phyloP scores from a whole-genome alignment of 371 early-diverging fungal species.

The Mortierella polycephala region DNA sequence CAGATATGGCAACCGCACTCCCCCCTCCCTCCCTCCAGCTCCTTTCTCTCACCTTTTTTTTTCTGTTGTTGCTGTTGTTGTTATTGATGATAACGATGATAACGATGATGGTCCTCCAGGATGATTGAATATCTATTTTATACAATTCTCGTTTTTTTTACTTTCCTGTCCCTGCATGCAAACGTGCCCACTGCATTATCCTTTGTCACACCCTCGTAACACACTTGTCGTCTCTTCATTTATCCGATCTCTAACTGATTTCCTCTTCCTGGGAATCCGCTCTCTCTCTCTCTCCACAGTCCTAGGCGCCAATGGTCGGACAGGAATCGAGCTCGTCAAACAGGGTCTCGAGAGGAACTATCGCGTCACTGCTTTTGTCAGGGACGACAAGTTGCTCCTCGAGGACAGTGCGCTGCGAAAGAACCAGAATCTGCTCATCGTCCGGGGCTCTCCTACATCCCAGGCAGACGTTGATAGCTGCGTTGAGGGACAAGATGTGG shows the following conservation, averaged over 20 bases:
- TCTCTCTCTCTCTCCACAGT: conserved; percentile 22
- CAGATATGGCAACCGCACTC: no score
- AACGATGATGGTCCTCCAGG: no score
- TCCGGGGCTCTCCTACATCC: conserved; percentile 43
- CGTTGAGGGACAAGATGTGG: conserved; percentile 50
- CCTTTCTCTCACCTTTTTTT: neutral
- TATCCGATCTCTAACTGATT: no score
- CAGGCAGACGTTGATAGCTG: conserved; percentile 45
- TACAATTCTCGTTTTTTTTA: no score
- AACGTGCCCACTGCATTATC: no score
- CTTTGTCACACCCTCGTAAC: no score
- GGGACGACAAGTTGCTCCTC: conserved; percentile 43
- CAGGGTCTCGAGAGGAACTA: conserved; percentile 49
- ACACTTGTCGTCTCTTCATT: neutral
- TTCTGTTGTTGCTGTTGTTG: neutral
- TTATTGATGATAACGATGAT: neutral
- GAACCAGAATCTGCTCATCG: conserved; percentile 48
- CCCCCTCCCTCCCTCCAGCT: neutral
- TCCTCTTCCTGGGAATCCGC: neutral
- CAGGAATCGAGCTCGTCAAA: conserved; percentile 46
- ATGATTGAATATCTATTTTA: no score
- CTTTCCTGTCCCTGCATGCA: no score
- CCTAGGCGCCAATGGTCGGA: conserved; percentile 48
- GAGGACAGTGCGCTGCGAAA: conserved; percentile 41
- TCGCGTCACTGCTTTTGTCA: conserved; percentile 50